These are phyloP conservation scores for Glycine tomentella DNA, from an alignment of 306 rosid genomes.

Conservation along the genomic window DNA sequence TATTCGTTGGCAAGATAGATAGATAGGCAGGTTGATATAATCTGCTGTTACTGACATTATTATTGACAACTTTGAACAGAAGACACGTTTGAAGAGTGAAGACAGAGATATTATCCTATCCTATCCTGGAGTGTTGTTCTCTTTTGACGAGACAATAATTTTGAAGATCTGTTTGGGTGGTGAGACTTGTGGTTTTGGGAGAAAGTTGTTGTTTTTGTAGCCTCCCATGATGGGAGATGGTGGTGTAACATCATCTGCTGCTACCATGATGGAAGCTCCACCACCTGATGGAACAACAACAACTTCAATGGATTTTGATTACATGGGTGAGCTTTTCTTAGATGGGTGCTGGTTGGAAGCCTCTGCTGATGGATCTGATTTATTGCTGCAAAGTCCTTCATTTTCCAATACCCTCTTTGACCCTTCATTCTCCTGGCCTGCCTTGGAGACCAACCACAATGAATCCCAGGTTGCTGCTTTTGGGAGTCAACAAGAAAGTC, in stretches of 20 bases:
- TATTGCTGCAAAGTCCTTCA: constrained; percentile 60
- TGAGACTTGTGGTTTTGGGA: constrained; percentile 28
- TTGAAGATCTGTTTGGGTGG: constrained; percentile 47
- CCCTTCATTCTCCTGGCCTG: constrained; percentile 69
- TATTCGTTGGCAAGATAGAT: constrained; percentile 32
- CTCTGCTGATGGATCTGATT: constrained; percentile 68
- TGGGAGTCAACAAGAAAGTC: constrained; percentile 32
- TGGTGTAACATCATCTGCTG: constrained; percentile 64
- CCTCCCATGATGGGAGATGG: constrained; percentile 65
- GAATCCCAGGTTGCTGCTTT: constrained; percentile 44
- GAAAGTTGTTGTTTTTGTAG: too few relatives aligned
- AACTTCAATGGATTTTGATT: constrained; percentile 76
- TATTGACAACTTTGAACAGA: constrained; percentile 44
- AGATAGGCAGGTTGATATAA: neutral
- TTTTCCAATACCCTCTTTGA: constrained; percentile 62
- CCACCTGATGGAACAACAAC: constrained; percentile 56
- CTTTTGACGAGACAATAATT: constrained; percentile 26
- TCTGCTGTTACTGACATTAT: constrained; percentile 33
- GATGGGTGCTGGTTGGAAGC: constrained; percentile 93
- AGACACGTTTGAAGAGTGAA: constrained; percentile 40
- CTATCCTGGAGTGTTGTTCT: neutral
- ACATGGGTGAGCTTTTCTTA: constrained; percentile 79
- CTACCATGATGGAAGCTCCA: constrained; percentile 50
- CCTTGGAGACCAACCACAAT: constrained; percentile 48
- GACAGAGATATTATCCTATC: neutral